These are phyloP conservation scores for Colletotrichum sidae DNA, from an alignment of 2,329 filamentous ascomycete genomes.

Conservation along the genomic window DNA sequence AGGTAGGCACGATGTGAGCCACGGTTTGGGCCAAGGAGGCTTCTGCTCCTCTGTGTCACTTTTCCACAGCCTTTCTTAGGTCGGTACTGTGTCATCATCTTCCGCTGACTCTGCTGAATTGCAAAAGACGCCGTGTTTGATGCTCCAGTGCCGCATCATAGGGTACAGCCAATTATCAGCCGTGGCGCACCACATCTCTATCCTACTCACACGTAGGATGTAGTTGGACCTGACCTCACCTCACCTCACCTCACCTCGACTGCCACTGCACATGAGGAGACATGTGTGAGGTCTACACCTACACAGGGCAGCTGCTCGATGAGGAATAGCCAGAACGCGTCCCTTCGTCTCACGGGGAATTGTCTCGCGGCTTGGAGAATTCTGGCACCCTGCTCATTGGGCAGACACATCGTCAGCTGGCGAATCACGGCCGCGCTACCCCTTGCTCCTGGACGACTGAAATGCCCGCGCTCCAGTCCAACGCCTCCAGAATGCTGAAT, in stretches of 20 bases:
- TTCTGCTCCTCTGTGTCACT: too few relatives aligned
- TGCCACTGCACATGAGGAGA: constrained; percentile 24
- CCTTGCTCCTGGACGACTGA: constrained; percentile 31
- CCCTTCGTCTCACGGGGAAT: constrained; percentile 24
- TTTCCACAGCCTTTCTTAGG: too few relatives aligned
- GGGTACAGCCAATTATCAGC: too few relatives aligned
- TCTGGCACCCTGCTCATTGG: constrained; percentile 31
- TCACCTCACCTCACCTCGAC: background rate
- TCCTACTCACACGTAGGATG: too few relatives aligned
- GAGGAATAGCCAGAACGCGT: constrained; percentile 29
- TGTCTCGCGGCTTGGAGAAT: constrained; percentile 35
- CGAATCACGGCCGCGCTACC: constrained; percentile 33
- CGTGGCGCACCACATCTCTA: too few relatives aligned
- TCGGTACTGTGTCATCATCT: background rate
- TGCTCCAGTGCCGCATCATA: too few relatives aligned
- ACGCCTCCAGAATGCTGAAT: constrained; percentile 26
- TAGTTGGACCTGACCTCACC: background rate
- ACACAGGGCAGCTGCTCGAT: constrained; percentile 3
- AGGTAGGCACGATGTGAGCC: too few relatives aligned
- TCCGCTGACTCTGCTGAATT: background rate
- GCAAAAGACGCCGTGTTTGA: constrained; percentile 8
- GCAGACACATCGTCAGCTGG: constrained; percentile 4
- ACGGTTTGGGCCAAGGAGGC: too few relatives aligned
- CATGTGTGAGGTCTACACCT: too few relatives aligned
- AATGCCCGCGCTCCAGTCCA: constrained; percentile 23